Evolutionary conservation across 1,284 basidiomycete genomes (phyloP), one percentile per base, ranked within the genome.

Genomic region (Pseudozyma tsukubaensis): DNA sequence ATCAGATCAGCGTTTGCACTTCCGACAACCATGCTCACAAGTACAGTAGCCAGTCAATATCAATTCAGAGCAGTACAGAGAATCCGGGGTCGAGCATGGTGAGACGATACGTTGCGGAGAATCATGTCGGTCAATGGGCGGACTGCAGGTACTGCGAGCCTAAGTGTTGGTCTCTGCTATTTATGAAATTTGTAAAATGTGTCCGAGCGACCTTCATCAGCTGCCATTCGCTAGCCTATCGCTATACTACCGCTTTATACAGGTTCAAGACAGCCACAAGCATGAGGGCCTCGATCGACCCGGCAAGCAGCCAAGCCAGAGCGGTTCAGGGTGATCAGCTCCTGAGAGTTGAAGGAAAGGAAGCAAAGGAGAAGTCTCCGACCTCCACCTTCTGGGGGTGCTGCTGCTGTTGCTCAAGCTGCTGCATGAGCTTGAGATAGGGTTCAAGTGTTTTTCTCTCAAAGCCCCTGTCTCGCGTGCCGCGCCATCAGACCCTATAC

Each of bases 401-500:
- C 10, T 7, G 24, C 19, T 24, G 18, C 14, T 7, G 29, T 8
- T 50, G 49, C 36, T 50, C 35, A 12, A 42, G 50, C 24, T 29
- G 50, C 37, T 18, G 21, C 9, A 24, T 8, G 19, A 8, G 12
- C 21, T 16, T 18, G 18, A 43, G 3, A 3, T 10, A 65, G 58
- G 50, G 53, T 61, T 57, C 58, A 60, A 45, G n/a, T 12, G 50
- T 51, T 19, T 60, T 45, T 60, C 42, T 50, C 50, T 12, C 24
- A 44, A 40, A 67, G 59, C 59, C 65, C 59, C 59, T 61, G 59
- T 68, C 65, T 61, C 65, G 59, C 50, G 50, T 58, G 40, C 50
- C 64, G 53, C 64, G 58, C 58, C n/a, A 45, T 36, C 14, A 40
- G 35, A 12, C 9, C n/a, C 29, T 32, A 12, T 37, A 49, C 53